phyloP scores from a whole-genome alignment of 108 stramenopile species.

The Skeletonema menzelii region DNA sequence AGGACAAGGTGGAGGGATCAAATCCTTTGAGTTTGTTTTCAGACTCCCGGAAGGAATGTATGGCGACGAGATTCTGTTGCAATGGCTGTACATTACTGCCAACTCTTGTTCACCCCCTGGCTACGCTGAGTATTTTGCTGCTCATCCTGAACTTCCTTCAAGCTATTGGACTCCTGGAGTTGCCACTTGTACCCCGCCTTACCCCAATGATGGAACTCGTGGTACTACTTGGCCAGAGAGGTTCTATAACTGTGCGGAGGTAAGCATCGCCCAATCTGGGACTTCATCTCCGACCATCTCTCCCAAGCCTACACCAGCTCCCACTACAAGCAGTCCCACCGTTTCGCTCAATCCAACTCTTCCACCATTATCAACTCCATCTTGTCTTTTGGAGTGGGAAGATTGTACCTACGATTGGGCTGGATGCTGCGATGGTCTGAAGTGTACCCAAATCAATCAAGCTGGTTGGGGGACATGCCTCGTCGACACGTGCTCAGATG shows the following conservation, averaged over 20 bases:
- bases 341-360: neutral
- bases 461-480: conserved; percentile 7
- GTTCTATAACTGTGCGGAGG: conserved; percentile 35
- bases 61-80: conserved; percentile 50
- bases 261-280: neutral
- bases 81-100: conserved; percentile 59
- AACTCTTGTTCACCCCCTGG: conserved; percentile 52
- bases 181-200: conserved; percentile 24
- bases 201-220: conserved; percentile 26
- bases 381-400: conserved; percentile 4
- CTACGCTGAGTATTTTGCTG: conserved; percentile 42
- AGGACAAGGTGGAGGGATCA: conserved; percentile 38
- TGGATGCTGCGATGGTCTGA: conserved; percentile 12
- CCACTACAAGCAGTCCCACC: conserved; percentile 6
- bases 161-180: conserved; percentile 24
- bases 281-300: conserved; percentile 12
- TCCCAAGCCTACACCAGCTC: conserved; percentile 14
- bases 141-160: conserved; percentile 17
- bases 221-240: conserved; percentile 26
- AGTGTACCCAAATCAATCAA: conserved; percentile 3
- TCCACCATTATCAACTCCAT: neutral
- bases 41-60: conserved; percentile 42
- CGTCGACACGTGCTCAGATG: conserved; percentile 1
- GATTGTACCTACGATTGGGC: conserved; percentile 12
- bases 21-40: conserved; percentile 31